A percentile compares a stretch with the other conserved stretches of the same genome.
Evolutionary conservation across 768 basidiomycete genomes (phyloP).

Genomic region (Suillus sp.): DNA sequence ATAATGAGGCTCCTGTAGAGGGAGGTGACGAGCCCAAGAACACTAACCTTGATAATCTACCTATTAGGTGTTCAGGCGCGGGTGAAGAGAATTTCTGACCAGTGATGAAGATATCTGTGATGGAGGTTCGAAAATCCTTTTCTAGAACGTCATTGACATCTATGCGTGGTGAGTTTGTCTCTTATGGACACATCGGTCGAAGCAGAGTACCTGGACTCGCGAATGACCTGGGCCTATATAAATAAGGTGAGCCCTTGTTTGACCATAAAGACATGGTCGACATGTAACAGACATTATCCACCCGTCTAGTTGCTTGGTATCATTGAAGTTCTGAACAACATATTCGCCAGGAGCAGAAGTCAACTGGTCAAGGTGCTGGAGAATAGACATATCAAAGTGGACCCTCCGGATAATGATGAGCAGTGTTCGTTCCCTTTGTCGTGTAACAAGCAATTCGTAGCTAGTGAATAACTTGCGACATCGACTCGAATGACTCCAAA

Average conservation of each 20-base stretch:
- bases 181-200: neutral
- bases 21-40: neutral
- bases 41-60: constrained; percentile 5
- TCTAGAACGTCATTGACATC: constrained; percentile 3
- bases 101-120: neutral
- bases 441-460: neutral
- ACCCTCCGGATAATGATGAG: neutral
- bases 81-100: neutral
- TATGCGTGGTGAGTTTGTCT: neutral
- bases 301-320: neutral
- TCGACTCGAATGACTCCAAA: neutral
- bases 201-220: constrained; percentile 2
- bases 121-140: constrained; percentile 1
- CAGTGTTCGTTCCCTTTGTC: neutral
- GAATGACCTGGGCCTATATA: neutral
- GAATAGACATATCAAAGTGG: constrained; percentile 6
- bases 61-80: neutral
- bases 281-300: constrained; percentile 7
- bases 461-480: neutral
- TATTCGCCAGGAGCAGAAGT: constrained; percentile 5
- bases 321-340: constrained; percentile 4
- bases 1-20: neutral
- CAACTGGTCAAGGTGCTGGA: constrained; percentile 3
- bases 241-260: neutral
- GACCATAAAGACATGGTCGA: neutral